Base-by-base conservation (phyloP, 2,329 filamentous ascomycete species). In the Scedosporium dehoogii region DNA sequence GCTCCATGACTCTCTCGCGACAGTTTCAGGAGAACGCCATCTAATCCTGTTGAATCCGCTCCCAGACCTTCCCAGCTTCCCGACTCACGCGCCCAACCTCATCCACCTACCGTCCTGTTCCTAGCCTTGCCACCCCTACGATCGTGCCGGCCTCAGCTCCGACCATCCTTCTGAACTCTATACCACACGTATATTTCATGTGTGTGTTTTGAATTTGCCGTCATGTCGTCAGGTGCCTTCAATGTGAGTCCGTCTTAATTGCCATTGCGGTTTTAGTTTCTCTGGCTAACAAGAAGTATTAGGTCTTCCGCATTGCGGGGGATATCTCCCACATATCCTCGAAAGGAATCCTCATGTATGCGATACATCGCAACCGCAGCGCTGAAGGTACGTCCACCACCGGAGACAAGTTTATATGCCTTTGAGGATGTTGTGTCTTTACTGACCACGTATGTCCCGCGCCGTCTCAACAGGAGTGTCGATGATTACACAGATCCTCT, bases 341-440 rank as follows among this genome's bases (percentile, higher is more conserved):
- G 63, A 97, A 96, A 82, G 85, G 87, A 73, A 94, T 97, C 71
- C 82, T 97, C 69, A 91, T 97, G 76, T 90, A 87, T 78, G 87
- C 92, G 62, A 96, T 97, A 70, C 91, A 96, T 76, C 84, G 85
- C 67, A 96, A 97, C 72, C 84, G 84, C 71, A 94, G 89, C 73
- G 89, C 92, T 58, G 92, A 96, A 80, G 91, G 88, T 63, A 59
- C 27, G 23, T 42, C 18, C 42, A 56, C 55, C 67, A 2, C 59
- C 41, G 61, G 10, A 12, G 14, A 14, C 33, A 38, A 4, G 10
- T 38, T 12, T 38, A 9, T 38, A 12, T 2, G 33, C 10, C 33
- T 38, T 38, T 38, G 2, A 14, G 33, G 33, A 14, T 5, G n/a
- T 14, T 18, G 18, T 6, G 18, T 9, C 6, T 41, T 27, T 25